Conservation (phyloP, 129 eudicot species). For the Lonicera japonica region DNA sequence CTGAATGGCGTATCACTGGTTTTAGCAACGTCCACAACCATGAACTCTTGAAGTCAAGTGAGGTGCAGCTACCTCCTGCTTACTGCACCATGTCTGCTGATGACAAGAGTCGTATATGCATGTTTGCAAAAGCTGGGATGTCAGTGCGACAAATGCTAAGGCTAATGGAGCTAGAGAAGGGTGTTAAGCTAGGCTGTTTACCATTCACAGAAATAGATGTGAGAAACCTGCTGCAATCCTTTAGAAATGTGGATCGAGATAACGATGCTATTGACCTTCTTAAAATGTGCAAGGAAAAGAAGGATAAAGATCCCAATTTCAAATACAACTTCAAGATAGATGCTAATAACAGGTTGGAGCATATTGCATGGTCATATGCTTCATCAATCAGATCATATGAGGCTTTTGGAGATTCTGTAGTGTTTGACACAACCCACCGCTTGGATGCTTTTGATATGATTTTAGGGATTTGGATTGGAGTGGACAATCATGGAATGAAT, state of each 20-base stretch:
- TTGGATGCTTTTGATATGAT: conserved; percentile 87
- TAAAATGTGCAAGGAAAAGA: conserved; percentile 68
- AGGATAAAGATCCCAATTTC: conserved; percentile 70
- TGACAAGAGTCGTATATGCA: conserved; percentile 85
- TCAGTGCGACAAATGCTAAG: conserved; percentile 84
- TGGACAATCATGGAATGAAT: conserved; percentile 66
- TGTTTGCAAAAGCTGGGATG: conserved; percentile 93
- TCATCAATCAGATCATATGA: conserved; percentile 55
- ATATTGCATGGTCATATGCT: conserved; percentile 80
- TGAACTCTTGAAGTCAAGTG: conserved; percentile 54
- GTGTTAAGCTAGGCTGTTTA: conserved; percentile 78
- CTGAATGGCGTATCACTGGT: conserved; percentile 92
- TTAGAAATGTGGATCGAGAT: conserved; percentile 65
- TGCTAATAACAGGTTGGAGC: conserved; percentile 67
- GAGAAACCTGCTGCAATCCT: conserved; percentile 71
- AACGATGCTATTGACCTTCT: conserved; percentile 77
- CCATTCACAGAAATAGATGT: conserved; percentile 84
- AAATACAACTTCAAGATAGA: conserved; percentile 65
- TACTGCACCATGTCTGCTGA: conserved; percentile 63
- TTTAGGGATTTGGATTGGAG: conserved; percentile 84
- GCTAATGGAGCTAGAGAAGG: conserved; percentile 82
- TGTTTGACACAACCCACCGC: conserved; percentile 80
- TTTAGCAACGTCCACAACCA: conserved; percentile 74
- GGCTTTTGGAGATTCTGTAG: conserved; percentile 63
- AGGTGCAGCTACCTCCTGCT: conserved; percentile 53